These are phyloP conservation scores for Collybiopsis luxurians DNA, from an alignment of 768 basidiomycete genomes.

Conservation along the genomic window DNA sequence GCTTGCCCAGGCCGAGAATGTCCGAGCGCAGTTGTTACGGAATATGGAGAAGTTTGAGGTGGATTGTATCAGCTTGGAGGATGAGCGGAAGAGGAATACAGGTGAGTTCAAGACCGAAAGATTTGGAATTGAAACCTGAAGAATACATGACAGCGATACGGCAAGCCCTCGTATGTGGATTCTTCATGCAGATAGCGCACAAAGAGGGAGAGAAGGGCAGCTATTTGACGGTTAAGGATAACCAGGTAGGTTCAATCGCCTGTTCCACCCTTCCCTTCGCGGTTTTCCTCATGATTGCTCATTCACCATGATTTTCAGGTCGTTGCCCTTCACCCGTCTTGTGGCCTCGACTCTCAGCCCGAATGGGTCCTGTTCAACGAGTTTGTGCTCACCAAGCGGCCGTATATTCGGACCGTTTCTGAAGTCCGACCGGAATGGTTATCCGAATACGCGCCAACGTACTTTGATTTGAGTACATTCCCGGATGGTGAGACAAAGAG, in stretches of 20 bases:
- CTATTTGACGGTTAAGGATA: constrained; percentile 93
- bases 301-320: constrained; percentile 34
- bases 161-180: constrained; percentile 84
- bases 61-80: constrained; percentile 63
- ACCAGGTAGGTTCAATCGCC: constrained; percentile 66
- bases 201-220: constrained; percentile 88
- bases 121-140: constrained; percentile 47
- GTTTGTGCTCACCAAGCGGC: constrained; percentile 87
- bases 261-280: background rate
- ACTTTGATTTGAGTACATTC: constrained; percentile 70
- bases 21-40: constrained; percentile 83
- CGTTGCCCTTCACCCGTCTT: constrained; percentile 81
- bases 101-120: background rate
- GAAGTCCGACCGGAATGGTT: constrained; percentile 88
- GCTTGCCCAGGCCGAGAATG: constrained; percentile 89
- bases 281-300: background rate
- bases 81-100: constrained; percentile 50
- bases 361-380: constrained; percentile 95
- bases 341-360: constrained; percentile 81
- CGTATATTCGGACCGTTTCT: constrained; percentile 89
- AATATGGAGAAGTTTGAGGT: constrained; percentile 91
- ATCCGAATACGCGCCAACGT: constrained; percentile 58
- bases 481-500: constrained; percentile 70
- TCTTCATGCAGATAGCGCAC: constrained; percentile 98
- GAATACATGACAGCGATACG: constrained; percentile 43